phyloP scores from a whole-genome alignment of 1,284 basidiomycete genomes.

The Ceratobasidium sp. region DNA sequence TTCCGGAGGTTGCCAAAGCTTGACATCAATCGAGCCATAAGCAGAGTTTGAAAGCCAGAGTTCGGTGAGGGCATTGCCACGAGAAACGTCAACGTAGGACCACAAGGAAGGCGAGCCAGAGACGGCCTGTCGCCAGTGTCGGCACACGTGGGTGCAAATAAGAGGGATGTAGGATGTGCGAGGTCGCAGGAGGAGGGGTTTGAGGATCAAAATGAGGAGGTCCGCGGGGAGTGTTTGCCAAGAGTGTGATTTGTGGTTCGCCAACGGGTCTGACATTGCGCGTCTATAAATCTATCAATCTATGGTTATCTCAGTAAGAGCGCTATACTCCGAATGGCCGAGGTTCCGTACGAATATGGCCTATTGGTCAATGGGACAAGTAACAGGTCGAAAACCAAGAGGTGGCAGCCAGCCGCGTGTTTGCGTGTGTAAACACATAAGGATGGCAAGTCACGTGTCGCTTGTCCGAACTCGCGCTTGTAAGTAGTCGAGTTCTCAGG shows the following conservation, averaged over 20 bases:
- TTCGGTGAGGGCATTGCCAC: neutral
- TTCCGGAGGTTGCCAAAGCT: constrained; percentile 10
- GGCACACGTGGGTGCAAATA: neutral
- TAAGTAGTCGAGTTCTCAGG: too few species aligned
- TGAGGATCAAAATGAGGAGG: neutral
- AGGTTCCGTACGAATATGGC: too few species aligned
- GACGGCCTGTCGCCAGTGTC: neutral
- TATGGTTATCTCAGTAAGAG: too few species aligned
- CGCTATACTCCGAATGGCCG: too few species aligned
- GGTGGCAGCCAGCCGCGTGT: too few species aligned
- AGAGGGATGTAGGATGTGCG: neutral
- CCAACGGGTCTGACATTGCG: too few species aligned
- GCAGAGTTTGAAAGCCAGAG: constrained; percentile 1
- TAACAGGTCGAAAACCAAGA: too few species aligned
- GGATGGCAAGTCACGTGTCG: too few species aligned
- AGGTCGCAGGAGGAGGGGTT: neutral
- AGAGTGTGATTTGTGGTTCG: neutral
- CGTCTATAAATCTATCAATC: too few species aligned
- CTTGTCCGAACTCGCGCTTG: too few species aligned
- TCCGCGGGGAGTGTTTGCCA: neutral
- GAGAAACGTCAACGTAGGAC: neutral
- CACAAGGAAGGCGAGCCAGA: neutral
- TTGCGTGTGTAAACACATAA: too few species aligned
- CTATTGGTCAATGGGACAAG: too few species aligned
- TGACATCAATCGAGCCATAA: neutral